Conservation (phyloP, 2,329 filamentous ascomycete genomes). For the Didymella arachidicola region DNA sequence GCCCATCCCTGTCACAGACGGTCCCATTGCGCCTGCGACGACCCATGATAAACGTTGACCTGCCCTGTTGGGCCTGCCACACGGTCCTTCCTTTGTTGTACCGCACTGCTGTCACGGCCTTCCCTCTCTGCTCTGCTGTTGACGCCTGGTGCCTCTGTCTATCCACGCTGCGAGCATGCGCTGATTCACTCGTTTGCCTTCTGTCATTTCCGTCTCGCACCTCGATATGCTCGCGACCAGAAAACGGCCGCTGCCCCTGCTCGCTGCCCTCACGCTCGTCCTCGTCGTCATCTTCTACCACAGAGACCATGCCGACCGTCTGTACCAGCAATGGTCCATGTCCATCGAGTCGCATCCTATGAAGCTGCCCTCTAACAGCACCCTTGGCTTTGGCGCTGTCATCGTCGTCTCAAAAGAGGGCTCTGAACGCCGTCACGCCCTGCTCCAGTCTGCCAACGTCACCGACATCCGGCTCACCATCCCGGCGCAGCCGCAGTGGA, state of each 20-base stretch:
- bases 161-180: conserved; percentile 28
- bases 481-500: conserved; percentile 53
- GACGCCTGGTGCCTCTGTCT: conserved; percentile 13
- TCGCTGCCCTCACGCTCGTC: conserved; percentile 36
- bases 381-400: conserved; percentile 53
- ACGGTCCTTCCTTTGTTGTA: conserved; percentile 8
- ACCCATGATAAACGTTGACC: conserved; percentile 27
- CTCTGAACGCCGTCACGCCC: conserved; percentile 51
- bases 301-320: conserved; percentile 35
- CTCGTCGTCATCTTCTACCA: conserved; percentile 42
- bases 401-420: conserved; percentile 52
- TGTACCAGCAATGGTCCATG: conserved; percentile 42
- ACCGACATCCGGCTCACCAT: conserved; percentile 55
- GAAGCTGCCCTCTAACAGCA: conserved; percentile 45
- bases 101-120: conserved; percentile 8
- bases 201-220: conserved; percentile 18
- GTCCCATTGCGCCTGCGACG: conserved; percentile 25
- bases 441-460: conserved; percentile 53
- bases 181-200: conserved; percentile 28
- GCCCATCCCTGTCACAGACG: conserved; percentile 24
- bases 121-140: conserved; percentile 4
- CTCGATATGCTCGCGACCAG: conserved; percentile 44
- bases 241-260: conserved; percentile 43
- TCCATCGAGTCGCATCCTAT: conserved; percentile 35
- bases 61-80: conserved; percentile 9